Evolutionary conservation across 805 yeast species (phyloP).

Genomic region (Novakomyces olei): DNA sequence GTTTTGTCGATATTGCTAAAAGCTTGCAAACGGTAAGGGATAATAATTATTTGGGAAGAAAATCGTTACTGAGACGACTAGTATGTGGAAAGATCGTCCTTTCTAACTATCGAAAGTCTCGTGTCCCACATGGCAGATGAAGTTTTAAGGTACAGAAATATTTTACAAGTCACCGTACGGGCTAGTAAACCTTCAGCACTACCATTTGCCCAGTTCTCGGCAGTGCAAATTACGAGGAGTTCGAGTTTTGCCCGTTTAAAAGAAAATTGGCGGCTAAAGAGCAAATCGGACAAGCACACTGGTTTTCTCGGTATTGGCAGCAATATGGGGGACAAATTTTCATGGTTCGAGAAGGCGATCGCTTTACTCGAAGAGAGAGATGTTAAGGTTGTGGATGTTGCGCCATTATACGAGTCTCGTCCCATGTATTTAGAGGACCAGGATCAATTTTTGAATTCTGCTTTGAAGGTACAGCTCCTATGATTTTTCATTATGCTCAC

Average conservation of each 20-base stretch:
- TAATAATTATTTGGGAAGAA: conserved; percentile 18
- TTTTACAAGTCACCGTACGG: conserved; percentile 29
- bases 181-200: conserved; percentile 81
- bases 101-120: conserved; percentile 84
- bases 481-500: too few relatives aligned
- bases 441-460: conserved; percentile 67
- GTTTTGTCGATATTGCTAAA: too few relatives aligned
- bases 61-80: conserved; percentile 25
- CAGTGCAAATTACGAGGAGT: conserved; percentile 43
- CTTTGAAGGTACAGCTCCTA: too few relatives aligned
- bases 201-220: conserved; percentile 71
- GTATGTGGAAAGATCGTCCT: conserved; percentile 58
- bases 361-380: conserved; percentile 21
- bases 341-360: conserved; percentile 37
- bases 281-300: conserved; percentile 1
- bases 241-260: not conserved
- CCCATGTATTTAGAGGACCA: conserved; percentile 85
- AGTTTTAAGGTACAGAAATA: too few relatives aligned
- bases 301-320: conserved; percentile 80
- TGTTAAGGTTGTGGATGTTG: conserved; percentile 34
- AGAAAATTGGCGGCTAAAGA: not conserved
- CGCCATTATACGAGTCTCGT: conserved; percentile 65
- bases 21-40: conserved; percentile 8
- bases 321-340: conserved; percentile 51
- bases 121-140: conserved; percentile 40